Percentiles rank a stretch among this genome's conserved stretches.
Evolutionary conservation across 345 rosid species (phyloP).

Genomic region (Syzygium aromaticum): DNA sequence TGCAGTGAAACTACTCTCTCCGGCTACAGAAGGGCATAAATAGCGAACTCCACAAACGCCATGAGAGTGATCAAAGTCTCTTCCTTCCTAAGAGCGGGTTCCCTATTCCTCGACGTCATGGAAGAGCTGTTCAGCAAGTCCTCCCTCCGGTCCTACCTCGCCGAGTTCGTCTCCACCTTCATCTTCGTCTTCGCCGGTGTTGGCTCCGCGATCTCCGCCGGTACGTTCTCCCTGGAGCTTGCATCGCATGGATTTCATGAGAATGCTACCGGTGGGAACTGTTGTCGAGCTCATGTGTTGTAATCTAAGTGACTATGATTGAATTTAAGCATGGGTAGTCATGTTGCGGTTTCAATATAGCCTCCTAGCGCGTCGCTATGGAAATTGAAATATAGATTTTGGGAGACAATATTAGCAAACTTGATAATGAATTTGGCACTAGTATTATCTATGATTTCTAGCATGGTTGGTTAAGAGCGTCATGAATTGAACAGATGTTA

Average conservation of each 20-base stretch:
- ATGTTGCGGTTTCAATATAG: not conserved
- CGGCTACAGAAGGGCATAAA: not conserved
- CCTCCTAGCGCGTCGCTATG: not conserved
- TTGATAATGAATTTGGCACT: not conserved
- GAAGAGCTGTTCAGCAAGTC: slow-evolving; percentile 4
- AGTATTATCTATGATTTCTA: not conserved
- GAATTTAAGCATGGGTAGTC: not conserved
- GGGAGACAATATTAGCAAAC: not conserved
- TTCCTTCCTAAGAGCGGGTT: slow-evolving; percentile 5
- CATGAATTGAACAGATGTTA: not conserved
- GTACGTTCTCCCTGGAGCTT: not conserved
- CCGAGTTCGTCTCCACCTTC: slow-evolving; percentile 15
- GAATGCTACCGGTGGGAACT: not conserved
- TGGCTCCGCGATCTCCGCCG: slow-evolving; percentile 2
- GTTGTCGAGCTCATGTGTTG: not conserved
- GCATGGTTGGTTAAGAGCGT: not conserved
- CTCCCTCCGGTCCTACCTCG: slow-evolving; percentile 3
- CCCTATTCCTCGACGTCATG: slow-evolving; percentile 5
- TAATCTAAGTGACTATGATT: not conserved
- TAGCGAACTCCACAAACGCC: not conserved
- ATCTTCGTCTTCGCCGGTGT: slow-evolving; percentile 9
- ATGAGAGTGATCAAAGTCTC: slow-evolving; percentile 4
- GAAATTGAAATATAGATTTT: not conserved
- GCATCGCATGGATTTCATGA: not conserved
- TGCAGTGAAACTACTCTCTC: not conserved